A percentile compares a stretch with the other conserved stretches of the same genome.
Evolutionary conservation across 768 basidiomycete species (phyloP).

Genomic region (Rhodotorula babjevae): DNA sequence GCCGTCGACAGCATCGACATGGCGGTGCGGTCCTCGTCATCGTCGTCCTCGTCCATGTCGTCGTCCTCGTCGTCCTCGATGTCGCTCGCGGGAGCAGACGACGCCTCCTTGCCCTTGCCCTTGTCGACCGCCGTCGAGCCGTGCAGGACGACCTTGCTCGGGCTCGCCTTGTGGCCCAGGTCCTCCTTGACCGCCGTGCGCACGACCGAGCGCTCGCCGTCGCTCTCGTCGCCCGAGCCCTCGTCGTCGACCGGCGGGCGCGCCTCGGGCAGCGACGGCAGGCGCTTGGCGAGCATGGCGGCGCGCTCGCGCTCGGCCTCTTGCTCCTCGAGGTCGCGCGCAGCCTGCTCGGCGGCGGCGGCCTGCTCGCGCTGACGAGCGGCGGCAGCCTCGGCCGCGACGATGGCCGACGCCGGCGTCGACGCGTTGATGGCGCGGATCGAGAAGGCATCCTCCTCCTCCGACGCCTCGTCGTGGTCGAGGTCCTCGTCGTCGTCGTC

Average conservation of each 20-base stretch:
- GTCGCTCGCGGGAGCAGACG: constrained; percentile 1
- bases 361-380: neutral
- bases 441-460: constrained; percentile 3
- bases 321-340: constrained; percentile 17
- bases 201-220: constrained; percentile 11
- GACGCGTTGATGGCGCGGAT: constrained; percentile 30
- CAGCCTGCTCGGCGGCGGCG: constrained; percentile 3
- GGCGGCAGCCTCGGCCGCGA: neutral
- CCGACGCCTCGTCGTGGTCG: neutral
- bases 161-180: constrained; percentile 7
- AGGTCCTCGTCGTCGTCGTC: neutral
- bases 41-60: neutral
- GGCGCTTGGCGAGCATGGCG: constrained; percentile 2
- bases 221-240: constrained; percentile 7
- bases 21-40: constrained; percentile 20
- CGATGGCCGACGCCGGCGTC: constrained; percentile 1
- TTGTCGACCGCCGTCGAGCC: constrained; percentile 8
- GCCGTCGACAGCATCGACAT: constrained; percentile 13
- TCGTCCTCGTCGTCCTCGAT: constrained; percentile 16
- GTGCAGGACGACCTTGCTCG: constrained; percentile 25
- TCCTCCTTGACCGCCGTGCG: constrained; percentile 23
- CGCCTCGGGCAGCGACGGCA: constrained; percentile 12
- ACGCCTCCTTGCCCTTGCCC: constrained; percentile 4
- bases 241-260: constrained; percentile 4
- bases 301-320: constrained; percentile 13